Evolutionary conservation across 2,329 filamentous ascomycete genomes (phyloP).

Genomic region (Ceratocystiopsis brevicomis): DNA sequence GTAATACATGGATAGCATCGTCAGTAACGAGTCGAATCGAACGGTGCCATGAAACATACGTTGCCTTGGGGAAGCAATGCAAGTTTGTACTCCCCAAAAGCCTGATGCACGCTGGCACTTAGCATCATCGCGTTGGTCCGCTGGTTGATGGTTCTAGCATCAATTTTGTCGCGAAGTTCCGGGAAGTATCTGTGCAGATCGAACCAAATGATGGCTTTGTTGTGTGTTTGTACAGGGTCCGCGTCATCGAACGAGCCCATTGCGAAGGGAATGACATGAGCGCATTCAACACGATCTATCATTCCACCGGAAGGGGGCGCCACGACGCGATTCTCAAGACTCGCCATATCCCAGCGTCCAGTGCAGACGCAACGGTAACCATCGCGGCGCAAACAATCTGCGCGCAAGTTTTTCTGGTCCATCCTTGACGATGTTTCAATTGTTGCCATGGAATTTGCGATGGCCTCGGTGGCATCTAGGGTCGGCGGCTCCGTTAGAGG

Average conservation of each 20-base stretch:
- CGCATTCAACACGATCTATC: background rate
- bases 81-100: too few species aligned
- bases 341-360: background rate
- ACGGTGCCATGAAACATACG: too few species aligned
- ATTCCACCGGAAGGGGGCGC: background rate
- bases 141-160: constrained; percentile 4
- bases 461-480: background rate
- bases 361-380: constrained; percentile 2
- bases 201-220: constrained; percentile 4
- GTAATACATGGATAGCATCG: background rate
- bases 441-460: background rate
- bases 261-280: constrained; percentile 5
- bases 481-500: background rate
- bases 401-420: background rate
- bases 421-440: background rate
- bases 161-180: background rate
- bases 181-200: constrained; percentile 6
- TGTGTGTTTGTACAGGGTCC: background rate
- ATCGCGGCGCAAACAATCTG: constrained; percentile 1
- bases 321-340: background rate
- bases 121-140: too few species aligned
- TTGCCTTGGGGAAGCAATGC: too few species aligned
- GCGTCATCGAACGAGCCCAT: constrained; percentile 2
- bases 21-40: background rate
- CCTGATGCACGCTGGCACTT: too few species aligned